Evolutionary conservation across 139 green algal genomes (phyloP).

Genomic region (Chlamydomonas asymmetrica): DNA sequence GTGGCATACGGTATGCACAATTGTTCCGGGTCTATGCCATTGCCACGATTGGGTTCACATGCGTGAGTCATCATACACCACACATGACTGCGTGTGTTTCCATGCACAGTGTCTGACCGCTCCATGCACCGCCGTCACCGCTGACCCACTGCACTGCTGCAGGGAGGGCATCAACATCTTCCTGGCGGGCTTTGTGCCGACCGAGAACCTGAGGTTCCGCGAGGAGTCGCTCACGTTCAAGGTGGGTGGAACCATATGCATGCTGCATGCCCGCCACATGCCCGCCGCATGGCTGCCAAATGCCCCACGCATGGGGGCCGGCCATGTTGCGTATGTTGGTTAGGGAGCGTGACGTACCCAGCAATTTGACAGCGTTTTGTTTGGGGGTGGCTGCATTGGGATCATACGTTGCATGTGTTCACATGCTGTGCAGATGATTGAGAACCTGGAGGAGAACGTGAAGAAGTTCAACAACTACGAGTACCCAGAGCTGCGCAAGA

Average conservation of each 20-base stretch:
- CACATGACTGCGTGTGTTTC: too few relatives aligned
- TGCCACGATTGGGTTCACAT: too few relatives aligned
- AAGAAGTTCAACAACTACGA: constrained; percentile 89
- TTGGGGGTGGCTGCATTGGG: not conserved
- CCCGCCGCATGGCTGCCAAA: too few relatives aligned
- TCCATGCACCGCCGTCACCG: too few relatives aligned
- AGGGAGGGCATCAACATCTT: constrained; percentile 76
- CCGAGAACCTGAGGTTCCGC: constrained; percentile 98
- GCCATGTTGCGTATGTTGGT: too few relatives aligned
- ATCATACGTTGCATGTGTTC: not conserved
- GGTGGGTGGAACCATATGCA: constrained; percentile 44
- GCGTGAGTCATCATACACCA: too few relatives aligned
- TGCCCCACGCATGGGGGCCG: too few relatives aligned
- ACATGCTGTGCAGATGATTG: constrained; percentile 46
- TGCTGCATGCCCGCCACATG: not conserved
- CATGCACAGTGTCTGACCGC: too few relatives aligned
- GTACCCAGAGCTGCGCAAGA: constrained; percentile 94
- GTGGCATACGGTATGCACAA: too few relatives aligned
- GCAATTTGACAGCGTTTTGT: not conserved
- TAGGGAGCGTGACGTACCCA: too few relatives aligned
- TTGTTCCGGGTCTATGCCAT: too few relatives aligned
- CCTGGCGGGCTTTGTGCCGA: constrained; percentile 93
- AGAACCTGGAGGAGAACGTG: constrained; percentile 56
- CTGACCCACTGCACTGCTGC: not conserved
- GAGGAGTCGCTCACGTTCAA: constrained; percentile 98